These are phyloP conservation scores for Scheffersomyces quercinus DNA, from an alignment of 1,139 yeast genomes.

Conservation along the genomic window DNA sequence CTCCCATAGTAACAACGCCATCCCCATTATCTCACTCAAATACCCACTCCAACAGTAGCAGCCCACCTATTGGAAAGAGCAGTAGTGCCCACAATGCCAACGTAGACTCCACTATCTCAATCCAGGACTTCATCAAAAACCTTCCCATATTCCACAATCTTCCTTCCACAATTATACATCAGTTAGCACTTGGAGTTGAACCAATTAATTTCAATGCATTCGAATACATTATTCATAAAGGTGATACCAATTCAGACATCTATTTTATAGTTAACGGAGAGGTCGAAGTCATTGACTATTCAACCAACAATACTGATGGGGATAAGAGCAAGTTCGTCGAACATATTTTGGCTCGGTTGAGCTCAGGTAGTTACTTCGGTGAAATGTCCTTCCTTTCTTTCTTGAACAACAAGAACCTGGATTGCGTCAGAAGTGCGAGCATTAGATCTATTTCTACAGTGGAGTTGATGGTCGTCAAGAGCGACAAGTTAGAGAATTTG, in stretches of 20 bases:
- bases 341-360: slow-evolving; percentile 55
- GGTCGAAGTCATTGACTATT: slow-evolving; percentile 62
- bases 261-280: slow-evolving; percentile 68
- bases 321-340: slow-evolving; percentile 23
- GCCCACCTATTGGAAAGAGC: background rate
- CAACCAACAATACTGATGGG: slow-evolving; percentile 6
- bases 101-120: slow-evolving; percentile 54
- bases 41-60: background rate
- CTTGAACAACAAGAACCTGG: slow-evolving; percentile 32
- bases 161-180: slow-evolving; percentile 60
- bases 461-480: slow-evolving; percentile 60
- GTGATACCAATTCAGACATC: slow-evolving; percentile 61
- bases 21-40: slow-evolving; percentile 10
- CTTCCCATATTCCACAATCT: slow-evolving; percentile 59
- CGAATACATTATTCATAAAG: slow-evolving; percentile 60
- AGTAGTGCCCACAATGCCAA: slow-evolving; percentile 15
- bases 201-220: slow-evolving; percentile 54
- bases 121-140: slow-evolving; percentile 56
- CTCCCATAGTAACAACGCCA: slow-evolving; percentile 11
- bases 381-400: slow-evolving; percentile 69
- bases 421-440: slow-evolving; percentile 53
- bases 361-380: slow-evolving; percentile 69
- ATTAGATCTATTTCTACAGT: slow-evolving; percentile 61
- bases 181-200: slow-evolving; percentile 63
- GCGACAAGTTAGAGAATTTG: slow-evolving; percentile 50